Conservation (phyloP, 2,329 filamentous ascomycete genomes). For the Nigrospora sphaerica region DNA sequence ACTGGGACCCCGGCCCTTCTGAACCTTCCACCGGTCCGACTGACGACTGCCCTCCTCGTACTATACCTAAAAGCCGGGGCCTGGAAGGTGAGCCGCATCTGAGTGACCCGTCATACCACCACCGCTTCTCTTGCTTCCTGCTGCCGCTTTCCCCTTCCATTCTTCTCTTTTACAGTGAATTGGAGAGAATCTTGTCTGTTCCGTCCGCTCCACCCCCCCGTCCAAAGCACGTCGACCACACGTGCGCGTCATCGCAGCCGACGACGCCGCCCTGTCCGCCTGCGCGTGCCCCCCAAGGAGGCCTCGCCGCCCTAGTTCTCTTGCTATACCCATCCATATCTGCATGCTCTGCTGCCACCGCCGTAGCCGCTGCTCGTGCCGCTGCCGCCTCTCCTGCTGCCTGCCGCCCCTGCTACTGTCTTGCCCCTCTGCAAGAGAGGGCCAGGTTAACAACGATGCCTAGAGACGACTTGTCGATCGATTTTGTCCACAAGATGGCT, state of each 20-base stretch:
- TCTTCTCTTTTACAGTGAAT: too few relatives aligned
- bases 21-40: too few relatives aligned
- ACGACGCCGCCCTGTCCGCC: too few relatives aligned
- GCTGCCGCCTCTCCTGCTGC: not conserved
- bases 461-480: conserved; percentile 67
- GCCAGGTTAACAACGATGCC: conserved; percentile 57
- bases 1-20: too few relatives aligned
- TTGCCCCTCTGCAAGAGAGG: conserved; percentile 16
- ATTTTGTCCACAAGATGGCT: conserved; percentile 62
- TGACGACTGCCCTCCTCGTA: too few relatives aligned
- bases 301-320: not conserved
- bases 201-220: too few relatives aligned
- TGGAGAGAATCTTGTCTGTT: too few relatives aligned
- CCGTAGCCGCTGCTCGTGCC: too few relatives aligned
- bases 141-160: too few relatives aligned
- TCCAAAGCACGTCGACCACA: too few relatives aligned
- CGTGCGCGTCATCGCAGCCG: too few relatives aligned
- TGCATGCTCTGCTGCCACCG: too few relatives aligned
- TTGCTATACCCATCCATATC: not conserved
- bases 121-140: not conserved
- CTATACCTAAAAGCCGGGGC: not conserved
- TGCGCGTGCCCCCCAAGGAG: not conserved
- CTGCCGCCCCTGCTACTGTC: not conserved
- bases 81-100: conserved; percentile 1
- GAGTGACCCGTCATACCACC: not conserved